Evolutionary conservation across 202 grass and related monocot genomes (phyloP), one percentile per base, ranked within the genome.

Genomic region (Cymbopogon flexuosus): DNA sequence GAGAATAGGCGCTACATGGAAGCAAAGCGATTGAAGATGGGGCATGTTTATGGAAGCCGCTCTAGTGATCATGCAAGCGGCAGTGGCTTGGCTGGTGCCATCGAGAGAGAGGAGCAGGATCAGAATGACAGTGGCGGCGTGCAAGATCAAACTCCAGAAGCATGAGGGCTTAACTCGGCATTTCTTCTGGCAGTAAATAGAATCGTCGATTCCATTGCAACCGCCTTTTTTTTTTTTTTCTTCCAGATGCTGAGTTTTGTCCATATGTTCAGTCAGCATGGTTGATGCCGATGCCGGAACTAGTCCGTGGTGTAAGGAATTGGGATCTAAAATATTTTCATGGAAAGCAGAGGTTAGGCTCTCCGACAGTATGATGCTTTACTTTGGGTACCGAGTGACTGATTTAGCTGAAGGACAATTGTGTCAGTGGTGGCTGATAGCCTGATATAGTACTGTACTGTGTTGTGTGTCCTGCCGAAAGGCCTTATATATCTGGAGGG

Each of bases 1-100:
- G 95, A 98, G 69, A 98, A 98, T 36, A 59, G 76, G 49, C 89
- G 95, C 62, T 98, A 98, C 70, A 82, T 93, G 88, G 95, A 94
- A 81, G 82, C 92, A 49, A 98, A 94, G 78, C 82, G 95, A 80
- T 59, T 86, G 56, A 94, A 94, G 69, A 98, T 94, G 92, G 92
- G 95, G 0, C 88, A 98, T 74, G 64, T 93, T 63, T 95, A 95
- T 76, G 88, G 77, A 73, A 66, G 59, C 63, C 81, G 23, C 15
- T 70, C 79, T 77, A 86, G 83, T 73, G 75, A 76, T 57, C n/a
- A 46, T 71, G 83, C 68, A 33, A 79, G 65, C 69, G 73, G 13
- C 7, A 79, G 65, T 81, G 69, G 46, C 67, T 33, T 72, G 19
- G 42, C 11, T n/a, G 65, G 73, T 12, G 34, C 35, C 58, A 54